phyloP scores from a whole-genome alignment of 1,284 basidiomycete genomes.

The Hypsizygus ulmarius region DNA sequence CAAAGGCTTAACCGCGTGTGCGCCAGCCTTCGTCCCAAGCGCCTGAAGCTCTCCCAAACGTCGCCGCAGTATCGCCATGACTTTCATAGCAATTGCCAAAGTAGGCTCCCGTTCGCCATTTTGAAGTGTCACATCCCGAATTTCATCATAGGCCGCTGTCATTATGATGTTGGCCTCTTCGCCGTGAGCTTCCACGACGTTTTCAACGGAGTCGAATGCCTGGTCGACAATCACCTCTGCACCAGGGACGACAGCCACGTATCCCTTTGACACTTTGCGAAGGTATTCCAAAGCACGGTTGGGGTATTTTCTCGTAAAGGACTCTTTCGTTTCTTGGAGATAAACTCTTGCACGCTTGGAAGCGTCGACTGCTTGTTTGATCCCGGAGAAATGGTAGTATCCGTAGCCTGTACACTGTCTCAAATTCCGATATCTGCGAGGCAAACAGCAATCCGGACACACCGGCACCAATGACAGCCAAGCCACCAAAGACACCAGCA shows the following conservation, averaged over 20 bases:
- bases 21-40: background rate
- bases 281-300: slow-evolving; percentile 18
- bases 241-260: slow-evolving; percentile 23
- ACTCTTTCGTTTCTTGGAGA: background rate
- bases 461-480: too few species aligned
- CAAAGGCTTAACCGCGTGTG: background rate
- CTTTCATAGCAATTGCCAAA: background rate
- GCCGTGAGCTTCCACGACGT: slow-evolving; percentile 21
- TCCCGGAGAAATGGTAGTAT: too few species aligned
- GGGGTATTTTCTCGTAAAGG: background rate
- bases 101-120: background rate
- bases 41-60: slow-evolving; percentile 4
- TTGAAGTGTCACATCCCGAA: slow-evolving; percentile 13
- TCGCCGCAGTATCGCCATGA: background rate
- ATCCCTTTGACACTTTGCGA: slow-evolving; percentile 25
- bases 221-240: slow-evolving; percentile 24
- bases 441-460: too few species aligned
- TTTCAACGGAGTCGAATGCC: slow-evolving; percentile 25
- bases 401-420: too few species aligned
- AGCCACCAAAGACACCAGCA: too few species aligned
- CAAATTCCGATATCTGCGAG: too few species aligned
- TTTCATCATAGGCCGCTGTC: slow-evolving; percentile 16
- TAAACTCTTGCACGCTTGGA: background rate
- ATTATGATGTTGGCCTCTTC: slow-evolving; percentile 26
- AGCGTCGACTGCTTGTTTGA: background rate